Evolutionary conservation across 75 land plant genomes (phyloP).

Genomic region (Sequoia sempervirens): DNA sequence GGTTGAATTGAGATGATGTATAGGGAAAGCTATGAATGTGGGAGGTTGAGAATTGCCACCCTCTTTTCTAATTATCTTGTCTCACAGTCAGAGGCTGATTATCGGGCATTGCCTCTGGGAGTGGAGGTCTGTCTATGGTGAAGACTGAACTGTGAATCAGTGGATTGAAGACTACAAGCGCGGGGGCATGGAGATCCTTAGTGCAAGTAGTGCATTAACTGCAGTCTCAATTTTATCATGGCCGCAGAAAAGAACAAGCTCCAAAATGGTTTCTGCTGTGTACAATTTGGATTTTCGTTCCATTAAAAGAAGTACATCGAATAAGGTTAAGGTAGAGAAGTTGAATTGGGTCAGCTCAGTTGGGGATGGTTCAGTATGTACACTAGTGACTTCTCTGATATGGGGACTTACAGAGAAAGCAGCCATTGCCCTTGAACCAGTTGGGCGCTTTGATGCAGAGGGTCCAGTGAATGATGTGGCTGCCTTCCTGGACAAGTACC

Average conservation of each 20-base stretch:
- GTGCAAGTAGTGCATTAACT: no score
- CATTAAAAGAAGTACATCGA: background rate
- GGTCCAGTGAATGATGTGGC: constrained; percentile 1
- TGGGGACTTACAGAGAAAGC: background rate
- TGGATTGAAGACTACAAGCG: no score
- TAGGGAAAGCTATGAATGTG: no score
- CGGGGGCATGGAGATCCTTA: no score
- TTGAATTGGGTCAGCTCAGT: background rate
- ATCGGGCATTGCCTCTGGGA: no score
- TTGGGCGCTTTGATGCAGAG: background rate
- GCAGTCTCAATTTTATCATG: no score
- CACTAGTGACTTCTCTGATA: background rate
- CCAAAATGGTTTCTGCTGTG: background rate
- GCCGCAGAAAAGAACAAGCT: background rate
- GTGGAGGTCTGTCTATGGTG: no score
- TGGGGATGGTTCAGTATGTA: background rate
- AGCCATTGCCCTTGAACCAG: background rate
- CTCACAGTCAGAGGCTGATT: no score
- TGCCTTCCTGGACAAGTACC: background rate
- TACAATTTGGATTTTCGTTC: background rate
- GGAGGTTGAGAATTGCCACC: no score
- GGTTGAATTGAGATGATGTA: no score
- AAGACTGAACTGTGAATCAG: no score
- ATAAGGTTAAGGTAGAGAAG: background rate
- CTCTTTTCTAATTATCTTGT: no score